Evolutionary conservation across 73 alveolate species (phyloP), one percentile per base, ranked within the genome.

Genomic region (Paramecium bursaria): DNA sequence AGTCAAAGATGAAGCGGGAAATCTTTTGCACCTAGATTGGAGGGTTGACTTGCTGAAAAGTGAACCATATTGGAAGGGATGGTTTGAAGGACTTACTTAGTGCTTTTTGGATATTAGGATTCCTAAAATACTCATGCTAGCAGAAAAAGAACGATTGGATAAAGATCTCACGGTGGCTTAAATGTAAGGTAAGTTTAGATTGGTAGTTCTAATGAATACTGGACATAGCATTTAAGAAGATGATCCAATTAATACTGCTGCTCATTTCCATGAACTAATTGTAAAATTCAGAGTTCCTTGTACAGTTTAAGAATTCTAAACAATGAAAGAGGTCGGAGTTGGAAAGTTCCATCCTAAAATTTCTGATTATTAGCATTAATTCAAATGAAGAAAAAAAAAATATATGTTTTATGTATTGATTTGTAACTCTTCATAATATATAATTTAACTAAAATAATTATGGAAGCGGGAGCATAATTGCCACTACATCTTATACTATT

Each of bases 161-260:
- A 88, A 95, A 86, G 98, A 95, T 51, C 82, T 97, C 75, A 97
- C 98, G 26, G 94, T 97, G 0, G 99, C 99, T 3, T 95, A 97
- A 86, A 97, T 97, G 99, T 93, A 93, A 86, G 99, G 99, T 33
- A 97, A 97, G 86, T 95, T 94, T 87, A 95, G 96, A 86, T 82
- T 95, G 54, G 92, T 93, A 2, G 97, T 96, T 44, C 35, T 95
- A 15, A 80, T 90, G 46, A 87, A 90, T 31, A 98, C 92, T 26
- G 99, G 99, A n/a, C 99, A 95, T 85, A 79, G 90, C 27, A 92
- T 97, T 75, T 94, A 95, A 49, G 99, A 97, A 86, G 99, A 97
- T 74, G 86, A 87, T 13, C 99, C 99, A 30, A 90, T 94, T 22
- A 79, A 50, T 31, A 54, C 89, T 21, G 89, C 89, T 23, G 31